Percentiles rank a stretch among this genome's conserved stretches.
phyloP scores from a whole-genome alignment of 805 yeast species.

The Candida sithepensis region DNA sequence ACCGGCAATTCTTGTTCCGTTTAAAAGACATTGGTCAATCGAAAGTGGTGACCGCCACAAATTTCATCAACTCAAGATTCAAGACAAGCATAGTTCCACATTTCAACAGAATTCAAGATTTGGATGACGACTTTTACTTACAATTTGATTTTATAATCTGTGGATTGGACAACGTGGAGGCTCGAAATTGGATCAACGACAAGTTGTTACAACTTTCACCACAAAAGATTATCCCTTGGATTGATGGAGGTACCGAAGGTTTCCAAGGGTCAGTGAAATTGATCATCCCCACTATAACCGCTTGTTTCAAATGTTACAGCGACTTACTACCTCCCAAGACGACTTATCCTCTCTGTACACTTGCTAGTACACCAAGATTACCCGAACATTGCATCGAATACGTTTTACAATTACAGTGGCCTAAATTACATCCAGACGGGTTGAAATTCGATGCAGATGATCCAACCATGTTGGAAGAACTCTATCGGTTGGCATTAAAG shows the following conservation, averaged over 20 bases:
- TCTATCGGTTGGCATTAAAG: constrained; percentile 47
- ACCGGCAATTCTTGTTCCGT: constrained; percentile 72
- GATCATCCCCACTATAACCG: constrained; percentile 76
- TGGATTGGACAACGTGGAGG: constrained; percentile 86
- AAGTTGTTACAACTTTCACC: constrained; percentile 61
- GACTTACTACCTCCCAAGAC: constrained; percentile 62
- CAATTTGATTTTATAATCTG: constrained; percentile 74
- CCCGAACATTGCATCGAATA: constrained; percentile 95
- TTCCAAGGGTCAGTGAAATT: constrained; percentile 88
- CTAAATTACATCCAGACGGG: constrained; percentile 41
- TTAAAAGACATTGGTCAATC: constrained; percentile 57
- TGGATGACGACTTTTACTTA: constrained; percentile 56
- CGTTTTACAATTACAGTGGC: constrained; percentile 79
- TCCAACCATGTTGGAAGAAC: constrained; percentile 61
- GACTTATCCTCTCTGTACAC: constrained; percentile 87
- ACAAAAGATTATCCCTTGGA: constrained; percentile 57
- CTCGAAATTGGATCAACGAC: constrained; percentile 85
- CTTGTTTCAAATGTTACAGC: constrained; percentile 91
- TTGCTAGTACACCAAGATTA: constrained; percentile 89
- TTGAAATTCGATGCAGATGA: constrained; percentile 64
- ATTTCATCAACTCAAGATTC: constrained; percentile 45
- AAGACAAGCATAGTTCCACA: constrained; percentile 45
- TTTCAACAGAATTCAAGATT: constrained; percentile 62
- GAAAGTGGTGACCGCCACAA: constrained; percentile 66
- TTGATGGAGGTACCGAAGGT: constrained; percentile 97